Percentiles rank a stretch among this genome's conserved stretches.
These are phyloP conservation scores for Kwoniella pini DNA, from an alignment of 768 basidiomycete genomes.

Conservation along the genomic window DNA sequence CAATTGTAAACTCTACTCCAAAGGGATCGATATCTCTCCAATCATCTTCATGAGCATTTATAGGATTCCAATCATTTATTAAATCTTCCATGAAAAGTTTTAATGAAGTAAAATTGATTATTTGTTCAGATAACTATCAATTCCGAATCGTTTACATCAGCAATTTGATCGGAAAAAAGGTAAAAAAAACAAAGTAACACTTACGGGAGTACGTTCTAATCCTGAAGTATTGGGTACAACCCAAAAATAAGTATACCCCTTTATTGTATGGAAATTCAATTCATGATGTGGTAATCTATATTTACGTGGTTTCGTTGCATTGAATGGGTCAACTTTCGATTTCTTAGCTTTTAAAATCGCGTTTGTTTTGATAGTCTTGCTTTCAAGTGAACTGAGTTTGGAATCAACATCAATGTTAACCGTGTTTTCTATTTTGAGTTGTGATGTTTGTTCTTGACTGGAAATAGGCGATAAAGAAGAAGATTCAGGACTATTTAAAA, in stretches of 20 bases:
- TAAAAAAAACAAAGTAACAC: conserved; percentile 25
- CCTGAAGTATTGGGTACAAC: conserved; percentile 77
- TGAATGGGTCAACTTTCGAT: conserved; percentile 20
- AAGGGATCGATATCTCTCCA: conserved; percentile 26
- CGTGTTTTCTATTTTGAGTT: too few relatives aligned
- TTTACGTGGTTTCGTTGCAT: conserved; percentile 38
- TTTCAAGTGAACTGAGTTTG: too few relatives aligned
- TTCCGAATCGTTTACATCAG: too few relatives aligned
- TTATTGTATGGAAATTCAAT: background rate
- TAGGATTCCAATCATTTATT: background rate
- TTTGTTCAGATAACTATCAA: conserved; percentile 41
- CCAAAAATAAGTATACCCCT: conserved; percentile 68
- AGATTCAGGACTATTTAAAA: too few relatives aligned
- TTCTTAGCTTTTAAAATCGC: background rate
- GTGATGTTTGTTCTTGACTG: too few relatives aligned
- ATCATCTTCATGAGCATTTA: background rate
- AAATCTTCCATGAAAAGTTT: conserved; percentile 18
- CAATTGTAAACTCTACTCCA: conserved; percentile 25
- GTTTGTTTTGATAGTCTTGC: too few relatives aligned
- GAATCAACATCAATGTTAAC: too few relatives aligned
- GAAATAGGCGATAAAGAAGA: too few relatives aligned
- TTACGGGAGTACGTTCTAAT: conserved; percentile 69
- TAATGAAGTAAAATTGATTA: conserved; percentile 28
- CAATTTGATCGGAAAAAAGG: too few relatives aligned
- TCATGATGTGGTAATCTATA: conserved; percentile 23